Conservation (phyloP, 768 basidiomycete species). For the Mycena floridula region DNA sequence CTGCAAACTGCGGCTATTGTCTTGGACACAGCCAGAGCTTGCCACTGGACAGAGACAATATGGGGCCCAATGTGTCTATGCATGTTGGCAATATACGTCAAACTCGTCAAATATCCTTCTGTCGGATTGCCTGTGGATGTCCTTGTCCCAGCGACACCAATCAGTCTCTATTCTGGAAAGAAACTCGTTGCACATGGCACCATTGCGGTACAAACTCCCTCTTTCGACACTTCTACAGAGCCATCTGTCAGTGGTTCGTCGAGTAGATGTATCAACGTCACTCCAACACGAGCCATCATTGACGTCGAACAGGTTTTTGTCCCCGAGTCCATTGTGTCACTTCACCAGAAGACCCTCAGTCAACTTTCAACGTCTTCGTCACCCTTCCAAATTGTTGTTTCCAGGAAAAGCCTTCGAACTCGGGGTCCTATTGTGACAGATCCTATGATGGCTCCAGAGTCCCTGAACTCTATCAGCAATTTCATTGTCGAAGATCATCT, state of each 20-base stretch:
- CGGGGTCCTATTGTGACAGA: too few relatives aligned
- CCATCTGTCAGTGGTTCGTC: background rate
- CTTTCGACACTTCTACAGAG: background rate
- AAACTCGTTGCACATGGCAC: slow-evolving; percentile 6
- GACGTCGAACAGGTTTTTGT: slow-evolving; percentile 6
- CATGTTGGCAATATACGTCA: background rate
- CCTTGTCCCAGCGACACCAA: background rate
- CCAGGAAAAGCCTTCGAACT: slow-evolving; percentile 8
- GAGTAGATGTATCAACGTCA: background rate
- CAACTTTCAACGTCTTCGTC: slow-evolving; percentile 3
- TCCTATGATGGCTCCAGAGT: too few relatives aligned
- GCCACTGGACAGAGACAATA: too few relatives aligned
- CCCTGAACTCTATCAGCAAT: too few relatives aligned
- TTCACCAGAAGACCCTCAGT: slow-evolving; percentile 8
- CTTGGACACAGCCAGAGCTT: too few relatives aligned
- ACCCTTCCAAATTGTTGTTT: slow-evolving; percentile 6
- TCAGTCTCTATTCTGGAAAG: background rate
- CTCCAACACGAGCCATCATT: slow-evolving; percentile 8
- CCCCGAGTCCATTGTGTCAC: slow-evolving; percentile 4
- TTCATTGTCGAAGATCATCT: too few relatives aligned
- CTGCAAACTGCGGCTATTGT: too few relatives aligned
- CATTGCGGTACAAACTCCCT: background rate
- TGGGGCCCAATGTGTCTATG: background rate
- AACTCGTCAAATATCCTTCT: background rate
- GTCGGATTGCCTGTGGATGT: background rate